Base-by-base conservation (phyloP, 2,329 filamentous ascomycete species). In the Ophiocordyceps camponoti-leonardi region DNA sequence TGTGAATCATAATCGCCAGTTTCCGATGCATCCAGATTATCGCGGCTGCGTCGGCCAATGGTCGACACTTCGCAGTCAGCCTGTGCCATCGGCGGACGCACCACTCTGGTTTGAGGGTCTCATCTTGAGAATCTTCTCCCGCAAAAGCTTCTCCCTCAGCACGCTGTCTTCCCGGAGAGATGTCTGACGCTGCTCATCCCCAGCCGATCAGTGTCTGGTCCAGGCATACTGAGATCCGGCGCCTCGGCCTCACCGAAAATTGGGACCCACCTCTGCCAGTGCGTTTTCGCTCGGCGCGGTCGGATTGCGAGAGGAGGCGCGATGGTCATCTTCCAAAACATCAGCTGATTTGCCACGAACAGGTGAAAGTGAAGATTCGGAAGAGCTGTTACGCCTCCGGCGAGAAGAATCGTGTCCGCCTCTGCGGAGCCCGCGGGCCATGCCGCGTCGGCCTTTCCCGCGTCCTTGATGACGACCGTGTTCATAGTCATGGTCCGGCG, bases 311-410 rank as follows among this genome's bases (percentile, higher is more conserved):
- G 41, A 45, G 39, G 52, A 47, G 23, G 49, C 52, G 50, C 48
- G 49, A 46, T 51, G 43, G 49, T 55, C 54, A 56, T 58, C 59
- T 60, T 61, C 54, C 51, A 51, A 68, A 70, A 61, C 62, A 75
- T 79, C 74, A 77, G 69, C 72, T 59, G 67, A 68, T 62, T 64
- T 73, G 61, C 67, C 60, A 64, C 63, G 68, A 56, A 59, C 59
- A 58, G 64, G 66, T 60, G 68, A 65, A 56, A 63, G 61, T 59
- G 68, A 68, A 56, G 72, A 71, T 57, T 65, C 65, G 50, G 71
- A 71, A 51, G 73, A 74, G 51, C 64, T 65, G 57, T 67, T 73
- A 53, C 65, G 66, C 58, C 68, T 69, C 51, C 65, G 67, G 42
- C 46, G 50, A 28, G 44, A 44, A 16, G 48, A 48, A 44, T 50